Base-by-base conservation (phyloP, 768 basidiomycete species). In the Podaxis pistillaris region DNA sequence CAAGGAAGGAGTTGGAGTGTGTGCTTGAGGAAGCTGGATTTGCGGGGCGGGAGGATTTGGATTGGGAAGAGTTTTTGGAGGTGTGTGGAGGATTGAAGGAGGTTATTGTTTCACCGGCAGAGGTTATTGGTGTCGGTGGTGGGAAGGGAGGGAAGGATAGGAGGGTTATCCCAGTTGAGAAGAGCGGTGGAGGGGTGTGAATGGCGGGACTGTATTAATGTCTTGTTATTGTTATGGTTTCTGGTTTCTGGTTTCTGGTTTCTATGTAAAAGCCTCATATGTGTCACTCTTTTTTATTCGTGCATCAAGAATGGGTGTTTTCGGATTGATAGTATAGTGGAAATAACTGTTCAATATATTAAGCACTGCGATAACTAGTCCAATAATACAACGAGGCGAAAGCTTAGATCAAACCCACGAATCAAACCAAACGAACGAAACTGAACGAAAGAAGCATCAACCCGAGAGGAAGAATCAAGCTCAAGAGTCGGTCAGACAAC, bases 41-140 rank as follows among this genome's bases (percentile, higher is more conserved):
- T 72, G 75, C 78, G 54, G 73, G 74, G 22, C 78, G 81, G 67
- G 73, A 74, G 30, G 81, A 82, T 28, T 75, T 97, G 52, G 86
- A 88, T 64, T 86, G 93, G 68, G 91, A 96, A 66, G 91, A 93
- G 70, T 96, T 96, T 72, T 79, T 95, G 54, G 93, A 96, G 85
- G 92, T 92, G 40, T 92, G 89, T 69, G 90, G 86, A 2, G 85
- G 82, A 60, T 74, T 93, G 64, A 91, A 87, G 72, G 90, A 90
- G 65, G 83, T 88, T 68, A 82, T 72, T 71, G 83, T 81, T 58
- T 72, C 75, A 4, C 78, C 79, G 65, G 64, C 67, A 2, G 68
- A 49, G 30, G 41, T 62, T n/a, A 19, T 13, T 52, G 49, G 58
- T 22, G 19, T 12, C 1, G 56, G 56, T 15, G n/a, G 7, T 15